Conservation (phyloP, 2,329 filamentous ascomycete species). For the Aschersonia sp. region DNA sequence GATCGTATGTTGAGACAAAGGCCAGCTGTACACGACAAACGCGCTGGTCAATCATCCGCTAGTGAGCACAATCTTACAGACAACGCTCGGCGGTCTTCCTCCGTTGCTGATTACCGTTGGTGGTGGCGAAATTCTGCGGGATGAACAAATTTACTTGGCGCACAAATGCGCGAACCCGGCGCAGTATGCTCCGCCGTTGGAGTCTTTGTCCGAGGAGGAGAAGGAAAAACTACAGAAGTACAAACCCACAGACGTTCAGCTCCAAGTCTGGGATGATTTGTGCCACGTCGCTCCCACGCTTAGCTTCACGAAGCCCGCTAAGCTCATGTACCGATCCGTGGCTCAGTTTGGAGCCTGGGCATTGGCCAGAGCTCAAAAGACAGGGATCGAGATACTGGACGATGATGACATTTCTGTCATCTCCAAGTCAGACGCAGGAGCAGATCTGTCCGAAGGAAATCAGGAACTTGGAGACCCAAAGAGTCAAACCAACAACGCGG, state of each 20-base stretch:
- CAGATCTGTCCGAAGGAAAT: slow-evolving; percentile 9
- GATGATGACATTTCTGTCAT: slow-evolving; percentile 67
- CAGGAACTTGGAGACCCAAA: slow-evolving; percentile 7
- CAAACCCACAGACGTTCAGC: slow-evolving; percentile 75
- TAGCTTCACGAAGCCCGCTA: slow-evolving; percentile 92
- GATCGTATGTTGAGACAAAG: slow-evolving; percentile 4
- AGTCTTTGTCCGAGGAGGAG: slow-evolving; percentile 47
- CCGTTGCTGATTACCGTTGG: slow-evolving; percentile 78
- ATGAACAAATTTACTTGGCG: slow-evolving; percentile 89
- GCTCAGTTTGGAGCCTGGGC: slow-evolving; percentile 92
- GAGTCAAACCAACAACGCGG: slow-evolving; percentile 8
- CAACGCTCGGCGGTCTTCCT: slow-evolving; percentile 78
- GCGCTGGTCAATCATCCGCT: slow-evolving; percentile 73
- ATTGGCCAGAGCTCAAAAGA: slow-evolving; percentile 67
- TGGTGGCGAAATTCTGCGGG: slow-evolving; percentile 75
- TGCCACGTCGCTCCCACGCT: slow-evolving; percentile 87
- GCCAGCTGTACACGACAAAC: slow-evolving; percentile 65
- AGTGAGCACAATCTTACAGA: slow-evolving; percentile 78
- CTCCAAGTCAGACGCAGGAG: slow-evolving; percentile 38
- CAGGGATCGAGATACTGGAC: slow-evolving; percentile 65
- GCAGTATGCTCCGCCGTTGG: slow-evolving; percentile 56
- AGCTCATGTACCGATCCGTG: slow-evolving; percentile 87
- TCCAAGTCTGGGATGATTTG: slow-evolving; percentile 92
- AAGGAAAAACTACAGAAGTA: slow-evolving; percentile 48
- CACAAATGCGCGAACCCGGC: slow-evolving; percentile 84